Percentiles rank a stretch among this genome's conserved stretches.
Evolutionary conservation across 176 grass and related monocot species (phyloP).

Genomic region (Raddia guianensis): DNA sequence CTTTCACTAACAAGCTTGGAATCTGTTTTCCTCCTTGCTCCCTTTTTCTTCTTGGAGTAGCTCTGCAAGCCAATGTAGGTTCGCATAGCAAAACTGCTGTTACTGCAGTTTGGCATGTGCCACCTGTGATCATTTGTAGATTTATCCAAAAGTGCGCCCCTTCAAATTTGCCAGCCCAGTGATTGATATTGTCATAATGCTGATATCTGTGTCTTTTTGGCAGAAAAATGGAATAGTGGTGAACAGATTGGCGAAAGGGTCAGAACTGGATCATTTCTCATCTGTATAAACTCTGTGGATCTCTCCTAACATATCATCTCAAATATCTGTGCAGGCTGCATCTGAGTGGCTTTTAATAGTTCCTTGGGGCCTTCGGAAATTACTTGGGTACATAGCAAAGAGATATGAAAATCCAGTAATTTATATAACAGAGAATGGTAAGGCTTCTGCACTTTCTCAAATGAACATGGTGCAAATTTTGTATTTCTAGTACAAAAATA

Average conservation of each 20-base stretch:
- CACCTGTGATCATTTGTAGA: not conserved
- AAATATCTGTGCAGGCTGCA: conserved; percentile 75
- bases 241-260: conserved; percentile 96
- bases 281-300: conserved; percentile 3
- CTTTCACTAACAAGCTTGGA: not conserved
- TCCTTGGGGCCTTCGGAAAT: conserved; percentile 86
- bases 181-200: conserved; percentile 33
- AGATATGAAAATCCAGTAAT: conserved; percentile 70
- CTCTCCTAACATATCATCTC: conserved; percentile 28
- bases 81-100: not conserved
- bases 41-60: conserved; percentile 3
- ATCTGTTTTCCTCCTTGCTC: not conserved
- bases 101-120: conserved; percentile 17
- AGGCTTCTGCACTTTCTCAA: conserved; percentile 23
- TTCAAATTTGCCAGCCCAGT: conserved; percentile 8
- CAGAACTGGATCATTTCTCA: conserved; percentile 31
- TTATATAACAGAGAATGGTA: conserved; percentile 97
- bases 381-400: conserved; percentile 70
- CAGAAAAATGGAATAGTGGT: conserved; percentile 66
- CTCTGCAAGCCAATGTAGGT: not conserved
- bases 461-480: not conserved
- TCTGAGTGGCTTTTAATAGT: conserved; percentile 95
- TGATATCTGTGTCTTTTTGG: conserved; percentile 47
- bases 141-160: not conserved
- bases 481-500: not conserved